Evolutionary conservation across 2,329 filamentous ascomycete genomes (phyloP).

Genomic region (Aspergillus clavatus): DNA sequence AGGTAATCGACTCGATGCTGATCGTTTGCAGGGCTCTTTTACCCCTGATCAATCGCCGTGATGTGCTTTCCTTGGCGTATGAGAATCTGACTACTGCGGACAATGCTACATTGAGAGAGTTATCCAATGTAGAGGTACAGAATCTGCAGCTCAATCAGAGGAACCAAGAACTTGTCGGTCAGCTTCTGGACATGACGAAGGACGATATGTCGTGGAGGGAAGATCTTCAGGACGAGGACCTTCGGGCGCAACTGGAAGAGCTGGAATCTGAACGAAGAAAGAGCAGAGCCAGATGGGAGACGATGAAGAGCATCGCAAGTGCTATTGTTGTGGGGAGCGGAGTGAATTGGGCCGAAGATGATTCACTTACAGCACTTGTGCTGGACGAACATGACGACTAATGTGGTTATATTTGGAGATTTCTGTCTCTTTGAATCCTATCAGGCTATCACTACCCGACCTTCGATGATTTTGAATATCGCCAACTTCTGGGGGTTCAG

Average conservation of each 20-base stretch:
- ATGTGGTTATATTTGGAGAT: too few species aligned
- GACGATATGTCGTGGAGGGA: conserved; percentile 50
- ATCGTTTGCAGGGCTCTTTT: conserved; percentile 56
- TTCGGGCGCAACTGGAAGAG: conserved; percentile 52
- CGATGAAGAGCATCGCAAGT: conserved; percentile 73
- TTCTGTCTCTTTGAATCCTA: too few species aligned
- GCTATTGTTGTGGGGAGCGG: conserved; percentile 77
- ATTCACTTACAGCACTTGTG: conserved; percentile 63
- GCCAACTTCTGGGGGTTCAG: too few species aligned
- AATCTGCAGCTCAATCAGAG: conserved; percentile 52
- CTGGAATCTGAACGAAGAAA: conserved; percentile 57
- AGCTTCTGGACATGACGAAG: conserved; percentile 60
- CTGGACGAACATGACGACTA: conserved; percentile 60
- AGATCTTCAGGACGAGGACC: conserved; percentile 50
- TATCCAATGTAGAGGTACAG: conserved; percentile 56
- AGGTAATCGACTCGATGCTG: conserved; percentile 10
- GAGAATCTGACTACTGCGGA: conserved; percentile 55
- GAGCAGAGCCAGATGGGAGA: conserved; percentile 64
- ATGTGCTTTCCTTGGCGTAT: conserved; percentile 60
- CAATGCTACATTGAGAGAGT: conserved; percentile 47
- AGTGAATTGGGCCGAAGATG: conserved; percentile 72
- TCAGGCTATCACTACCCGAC: too few species aligned
- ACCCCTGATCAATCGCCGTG: conserved; percentile 62
- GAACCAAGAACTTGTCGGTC: conserved; percentile 60
- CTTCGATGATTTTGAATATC: too few species aligned